These are phyloP conservation scores for Aspergillus brunneoviolaceus DNA, from an alignment of 2,329 filamentous ascomycete species.

Conservation along the genomic window DNA sequence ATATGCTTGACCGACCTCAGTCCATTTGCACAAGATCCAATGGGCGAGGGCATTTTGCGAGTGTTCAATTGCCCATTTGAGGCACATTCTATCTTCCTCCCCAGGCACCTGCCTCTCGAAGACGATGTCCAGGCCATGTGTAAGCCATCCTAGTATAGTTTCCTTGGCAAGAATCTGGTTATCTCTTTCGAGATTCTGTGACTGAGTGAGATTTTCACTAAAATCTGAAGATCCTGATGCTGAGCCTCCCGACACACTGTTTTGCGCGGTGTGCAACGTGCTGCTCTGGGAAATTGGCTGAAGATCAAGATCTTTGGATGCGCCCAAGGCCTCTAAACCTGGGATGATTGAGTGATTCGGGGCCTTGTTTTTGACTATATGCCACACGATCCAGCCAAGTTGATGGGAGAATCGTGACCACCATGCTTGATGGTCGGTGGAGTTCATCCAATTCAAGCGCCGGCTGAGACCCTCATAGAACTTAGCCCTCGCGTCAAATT, in stretches of 20 bases:
- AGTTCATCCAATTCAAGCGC: constrained; percentile 14
- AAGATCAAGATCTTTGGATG: neutral
- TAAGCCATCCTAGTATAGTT: constrained; percentile 20
- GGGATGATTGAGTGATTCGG: constrained; percentile 8
- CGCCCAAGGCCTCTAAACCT: neutral
- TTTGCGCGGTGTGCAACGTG: neutral
- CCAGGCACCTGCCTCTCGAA: constrained; percentile 8
- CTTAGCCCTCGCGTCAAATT: constrained; percentile 11
- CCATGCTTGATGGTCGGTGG: neutral
- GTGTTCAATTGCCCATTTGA: constrained; percentile 18
- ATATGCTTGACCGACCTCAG: constrained; percentile 10
- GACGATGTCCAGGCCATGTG: constrained; percentile 7
- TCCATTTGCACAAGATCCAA: constrained; percentile 21
- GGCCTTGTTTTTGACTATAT: constrained; percentile 14
- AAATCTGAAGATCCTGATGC: too few species aligned
- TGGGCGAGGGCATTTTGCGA: constrained; percentile 14
- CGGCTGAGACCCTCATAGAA: constrained; percentile 12
- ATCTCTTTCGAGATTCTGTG: neutral
- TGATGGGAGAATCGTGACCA: constrained; percentile 23
- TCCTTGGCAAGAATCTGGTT: neutral
- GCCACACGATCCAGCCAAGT: constrained; percentile 28
- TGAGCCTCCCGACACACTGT: neutral
- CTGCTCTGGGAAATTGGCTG: neutral
- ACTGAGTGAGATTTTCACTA: too few species aligned
- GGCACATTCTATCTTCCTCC: neutral